Conservation (phyloP, 2,329 filamentous ascomycete genomes). For the Hypoxylon sp. region DNA sequence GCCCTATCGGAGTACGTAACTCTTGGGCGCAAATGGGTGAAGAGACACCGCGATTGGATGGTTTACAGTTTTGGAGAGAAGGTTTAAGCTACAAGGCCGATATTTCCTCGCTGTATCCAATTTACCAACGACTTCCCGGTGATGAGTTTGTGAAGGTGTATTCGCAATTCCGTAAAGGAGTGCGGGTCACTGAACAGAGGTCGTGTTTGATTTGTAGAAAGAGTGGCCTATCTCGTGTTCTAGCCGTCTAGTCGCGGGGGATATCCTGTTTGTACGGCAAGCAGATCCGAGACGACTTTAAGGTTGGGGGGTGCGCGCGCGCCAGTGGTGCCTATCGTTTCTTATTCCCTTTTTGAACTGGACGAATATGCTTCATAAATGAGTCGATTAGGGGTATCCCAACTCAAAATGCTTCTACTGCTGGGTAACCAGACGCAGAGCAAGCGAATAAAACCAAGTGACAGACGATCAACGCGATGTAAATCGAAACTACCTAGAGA, state of each 20-base stretch:
- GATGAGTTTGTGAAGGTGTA: constrained; percentile 34
- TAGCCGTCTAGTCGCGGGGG: constrained; percentile 24
- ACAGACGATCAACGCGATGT: constrained; percentile 39
- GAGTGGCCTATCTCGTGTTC: constrained; percentile 33
- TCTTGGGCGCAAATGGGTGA: constrained; percentile 15
- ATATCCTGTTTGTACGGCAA: constrained; percentile 32
- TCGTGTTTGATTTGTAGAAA: constrained; percentile 27
- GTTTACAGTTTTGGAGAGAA: constrained; percentile 31
- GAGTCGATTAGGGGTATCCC: constrained; percentile 21
- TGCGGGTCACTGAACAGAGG: constrained; percentile 10
- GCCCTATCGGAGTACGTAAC: constrained; percentile 35
- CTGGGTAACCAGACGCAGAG: constrained; percentile 27
- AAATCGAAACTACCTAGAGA: constrained; percentile 39
- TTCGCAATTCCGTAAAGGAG: constrained; percentile 30
- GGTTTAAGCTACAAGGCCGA: constrained; percentile 35
- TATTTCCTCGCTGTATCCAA: constrained; percentile 25
- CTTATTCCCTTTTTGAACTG: constrained; percentile 35
- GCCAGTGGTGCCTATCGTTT: constrained; percentile 22
- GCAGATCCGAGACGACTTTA: constrained; percentile 35
- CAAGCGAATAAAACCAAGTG: constrained; percentile 30
- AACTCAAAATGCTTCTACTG: constrained; percentile 27
- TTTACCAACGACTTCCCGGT: constrained; percentile 24
- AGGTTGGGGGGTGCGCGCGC: constrained; percentile 32
- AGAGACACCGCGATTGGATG: constrained; percentile 20
- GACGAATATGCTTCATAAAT: constrained; percentile 24